A percentile compares a stretch with the other conserved stretches of the same genome.
Evolutionary conservation across 768 basidiomycete genomes (phyloP).

Genomic region (Albatrellus ellisii): DNA sequence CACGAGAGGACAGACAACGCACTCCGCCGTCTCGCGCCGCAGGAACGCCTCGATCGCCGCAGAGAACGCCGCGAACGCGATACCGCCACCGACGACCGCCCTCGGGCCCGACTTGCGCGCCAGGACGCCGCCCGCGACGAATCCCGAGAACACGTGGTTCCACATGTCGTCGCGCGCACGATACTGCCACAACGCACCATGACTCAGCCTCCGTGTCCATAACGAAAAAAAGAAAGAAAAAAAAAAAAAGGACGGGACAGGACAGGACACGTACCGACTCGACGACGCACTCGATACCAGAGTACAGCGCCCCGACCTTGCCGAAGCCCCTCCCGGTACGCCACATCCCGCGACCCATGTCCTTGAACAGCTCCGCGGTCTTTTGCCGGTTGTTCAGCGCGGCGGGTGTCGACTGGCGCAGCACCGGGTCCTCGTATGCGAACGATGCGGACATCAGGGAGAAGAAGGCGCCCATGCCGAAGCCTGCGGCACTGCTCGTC

Average conservation of each 20-base stretch:
- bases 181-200: no score
- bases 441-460: constrained; percentile 94
- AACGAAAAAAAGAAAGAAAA: neutral
- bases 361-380: constrained; percentile 74
- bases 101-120: constrained; percentile 81
- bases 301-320: constrained; percentile 87
- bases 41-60: constrained; percentile 80
- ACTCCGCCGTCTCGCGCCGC: constrained; percentile 73
- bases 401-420: constrained; percentile 47
- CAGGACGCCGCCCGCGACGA: constrained; percentile 78
- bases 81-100: constrained; percentile 76
- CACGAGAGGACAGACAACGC: constrained; percentile 16
- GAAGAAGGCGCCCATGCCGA: constrained; percentile 90
- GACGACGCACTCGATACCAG: constrained; percentile 92
- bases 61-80: constrained; percentile 91
- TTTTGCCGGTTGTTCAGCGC: constrained; percentile 60
- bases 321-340: constrained; percentile 83
- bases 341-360: constrained; percentile 93
- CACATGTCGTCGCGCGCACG: constrained; percentile 93
- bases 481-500: constrained; percentile 37
- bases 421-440: constrained; percentile 86
- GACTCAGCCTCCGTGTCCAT: neutral
- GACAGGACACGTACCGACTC: constrained; percentile 59
- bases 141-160: constrained; percentile 81
- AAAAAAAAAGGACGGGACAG: neutral